phyloP scores from a whole-genome alignment of 2,329 filamentous ascomycete genomes.

The Fusarium aywerte region DNA sequence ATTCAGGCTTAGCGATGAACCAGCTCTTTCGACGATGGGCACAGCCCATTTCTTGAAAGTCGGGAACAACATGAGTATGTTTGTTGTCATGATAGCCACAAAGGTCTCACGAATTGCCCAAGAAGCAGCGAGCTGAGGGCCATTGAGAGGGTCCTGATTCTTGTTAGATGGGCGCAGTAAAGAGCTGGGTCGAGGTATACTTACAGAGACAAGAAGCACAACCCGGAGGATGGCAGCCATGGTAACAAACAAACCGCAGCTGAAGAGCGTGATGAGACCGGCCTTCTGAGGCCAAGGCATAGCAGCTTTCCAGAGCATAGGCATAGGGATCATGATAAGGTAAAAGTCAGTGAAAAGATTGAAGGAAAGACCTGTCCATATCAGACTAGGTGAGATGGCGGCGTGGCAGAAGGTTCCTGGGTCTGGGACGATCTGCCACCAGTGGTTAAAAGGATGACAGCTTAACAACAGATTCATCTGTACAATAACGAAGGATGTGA shows the following conservation, averaged over 20 bases:
- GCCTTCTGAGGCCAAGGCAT: slow-evolving; percentile 53
- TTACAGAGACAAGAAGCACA: slow-evolving; percentile 46
- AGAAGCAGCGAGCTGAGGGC: slow-evolving; percentile 54
- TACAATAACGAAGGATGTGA: slow-evolving; percentile 60
- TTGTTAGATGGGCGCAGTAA: not conserved
- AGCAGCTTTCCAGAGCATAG: slow-evolving; percentile 58
- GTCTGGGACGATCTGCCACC: slow-evolving; percentile 70
- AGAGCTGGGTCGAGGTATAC: not conserved
- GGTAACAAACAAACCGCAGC: slow-evolving; percentile 55
- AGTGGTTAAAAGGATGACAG: slow-evolving; percentile 63
- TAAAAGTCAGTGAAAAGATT: slow-evolving; percentile 69
- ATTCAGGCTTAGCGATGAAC: slow-evolving; percentile 37
- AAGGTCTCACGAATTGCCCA: slow-evolving; percentile 59
- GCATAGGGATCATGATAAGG: slow-evolving; percentile 67
- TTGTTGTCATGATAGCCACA: slow-evolving; percentile 57
- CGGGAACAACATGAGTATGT: slow-evolving; percentile 59
- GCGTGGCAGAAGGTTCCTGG: slow-evolving; percentile 63
- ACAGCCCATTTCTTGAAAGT: slow-evolving; percentile 53
- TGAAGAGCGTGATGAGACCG: slow-evolving; percentile 54
- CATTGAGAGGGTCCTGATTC: slow-evolving; percentile 54
- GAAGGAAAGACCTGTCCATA: slow-evolving; percentile 62
- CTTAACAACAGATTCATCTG: slow-evolving; percentile 62
- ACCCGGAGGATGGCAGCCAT: slow-evolving; percentile 53
- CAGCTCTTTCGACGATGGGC: slow-evolving; percentile 41
- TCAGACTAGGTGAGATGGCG: slow-evolving; percentile 61